Conservation (phyloP, 805 yeast species). For the Sugiyamaella floridensis region DNA sequence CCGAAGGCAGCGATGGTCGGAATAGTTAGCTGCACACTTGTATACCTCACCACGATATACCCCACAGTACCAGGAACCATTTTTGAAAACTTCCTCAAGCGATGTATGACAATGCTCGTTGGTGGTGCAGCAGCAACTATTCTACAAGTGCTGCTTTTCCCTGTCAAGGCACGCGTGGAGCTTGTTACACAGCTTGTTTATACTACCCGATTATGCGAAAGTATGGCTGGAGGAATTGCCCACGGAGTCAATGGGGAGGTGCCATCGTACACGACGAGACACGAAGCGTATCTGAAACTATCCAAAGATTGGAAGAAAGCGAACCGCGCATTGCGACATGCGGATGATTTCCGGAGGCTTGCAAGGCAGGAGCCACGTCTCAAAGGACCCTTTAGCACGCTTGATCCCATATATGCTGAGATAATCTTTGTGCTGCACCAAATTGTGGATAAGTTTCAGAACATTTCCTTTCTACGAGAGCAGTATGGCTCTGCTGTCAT, state of each 20-base stretch:
- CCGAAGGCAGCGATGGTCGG: slow-evolving; percentile 47
- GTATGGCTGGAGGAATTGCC: slow-evolving; percentile 35
- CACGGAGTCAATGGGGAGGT: slow-evolving; percentile 36
- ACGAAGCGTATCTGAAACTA: slow-evolving; percentile 30
- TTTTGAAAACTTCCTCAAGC: slow-evolving; percentile 39
- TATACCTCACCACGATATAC: slow-evolving; percentile 38
- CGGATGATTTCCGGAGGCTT: slow-evolving; percentile 31
- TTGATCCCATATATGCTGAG: slow-evolving; percentile 37
- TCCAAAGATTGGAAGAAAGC: slow-evolving; percentile 33
- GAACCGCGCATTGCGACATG: slow-evolving; percentile 35
- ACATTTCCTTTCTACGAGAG: slow-evolving; percentile 37
- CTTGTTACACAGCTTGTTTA: slow-evolving; percentile 37
- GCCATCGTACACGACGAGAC: slow-evolving; percentile 27
- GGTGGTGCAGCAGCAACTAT: slow-evolving; percentile 44
- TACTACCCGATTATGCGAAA: slow-evolving; percentile 36
- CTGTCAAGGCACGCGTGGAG: slow-evolving; percentile 41
- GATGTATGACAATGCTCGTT: slow-evolving; percentile 45
- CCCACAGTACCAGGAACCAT: slow-evolving; percentile 38
- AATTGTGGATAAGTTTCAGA: slow-evolving; percentile 42
- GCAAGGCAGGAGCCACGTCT: slow-evolving; percentile 39
- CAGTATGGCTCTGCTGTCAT: slow-evolving; percentile 42
- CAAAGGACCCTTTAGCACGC: slow-evolving; percentile 39
- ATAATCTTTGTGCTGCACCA: slow-evolving; percentile 41
- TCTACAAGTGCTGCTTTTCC: slow-evolving; percentile 41
- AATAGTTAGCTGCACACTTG: slow-evolving; percentile 42